Evolutionary conservation across 441 rosid species (phyloP), one percentile per base, ranked within the genome.

Genomic region (Bruguiera hainesii): DNA sequence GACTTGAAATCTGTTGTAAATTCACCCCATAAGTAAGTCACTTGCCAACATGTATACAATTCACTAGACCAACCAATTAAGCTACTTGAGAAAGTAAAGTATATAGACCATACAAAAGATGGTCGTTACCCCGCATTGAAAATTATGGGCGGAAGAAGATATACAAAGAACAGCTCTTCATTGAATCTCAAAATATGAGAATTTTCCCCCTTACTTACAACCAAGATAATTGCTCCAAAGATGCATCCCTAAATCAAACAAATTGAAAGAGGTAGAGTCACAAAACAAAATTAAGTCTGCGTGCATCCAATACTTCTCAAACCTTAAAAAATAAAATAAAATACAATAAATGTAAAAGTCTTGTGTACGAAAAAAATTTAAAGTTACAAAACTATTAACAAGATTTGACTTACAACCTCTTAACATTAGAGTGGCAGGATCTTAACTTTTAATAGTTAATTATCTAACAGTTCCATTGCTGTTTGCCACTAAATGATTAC

Each of bases 81-180:
- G 11, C 18, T 16, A 55, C 58, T 20, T 8, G 31, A 9, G 1
- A 28, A 56, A 20, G 18, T 63, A 7, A 51, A 1, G 58, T 26
- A 25, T 30, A 23, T 23, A 10, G 46, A 37, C 15, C 10, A 37
- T 9, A 37, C 48, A 42, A 33, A 7, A 42, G 48, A 42, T 42
- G 7, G 28, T 10, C 30, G 74, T 67, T 76, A 93, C 98, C 98
- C 98, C 46, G 97, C 98, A 81, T 90, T 93, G 80, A 93, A 93
- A 66, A 93, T 93, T 21, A 93, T 93, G 0, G 98, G 98, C 20
- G 98, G 97, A 80, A 93, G 97, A 73, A 93, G 95, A 68, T 93
- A 93, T 46, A 93, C 81, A 74, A 93, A 93, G 90, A 93, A 93
- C 65, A 91, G 74, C 71, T 88, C 87, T 73, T 93, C 98, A 71